A percentile compares a stretch with the other conserved stretches of the same genome.
These are phyloP conservation scores for Ulota crispa DNA, from an alignment of 225 moss, liverwort and hornwort genomes.

Conservation along the genomic window DNA sequence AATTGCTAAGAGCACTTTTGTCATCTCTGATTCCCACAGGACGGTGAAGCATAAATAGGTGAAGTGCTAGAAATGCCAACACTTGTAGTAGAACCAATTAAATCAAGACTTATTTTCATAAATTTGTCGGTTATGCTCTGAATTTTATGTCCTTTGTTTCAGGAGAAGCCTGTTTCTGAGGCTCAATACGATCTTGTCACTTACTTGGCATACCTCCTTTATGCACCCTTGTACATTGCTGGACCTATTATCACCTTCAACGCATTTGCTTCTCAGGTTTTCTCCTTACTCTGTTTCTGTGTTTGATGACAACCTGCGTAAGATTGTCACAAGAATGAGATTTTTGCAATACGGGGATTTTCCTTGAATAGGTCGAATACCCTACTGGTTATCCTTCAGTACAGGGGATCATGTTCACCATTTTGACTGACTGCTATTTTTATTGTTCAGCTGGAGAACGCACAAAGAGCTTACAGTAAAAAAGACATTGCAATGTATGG, in stretches of 20 bases:
- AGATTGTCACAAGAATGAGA: slow-evolving; percentile 14
- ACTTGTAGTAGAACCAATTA: slow-evolving; percentile 3
- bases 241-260: slow-evolving; percentile 94
- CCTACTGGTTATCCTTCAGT: not conserved
- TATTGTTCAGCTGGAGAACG: slow-evolving; percentile 65
- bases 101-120: not conserved
- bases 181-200: slow-evolving; percentile 74
- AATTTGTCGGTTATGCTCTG: not conserved
- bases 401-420: not conserved
- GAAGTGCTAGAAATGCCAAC: not conserved
- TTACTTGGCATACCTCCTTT: slow-evolving; percentile 83
- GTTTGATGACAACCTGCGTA: not conserved
- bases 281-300: slow-evolving; percentile 8
- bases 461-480: slow-evolving; percentile 65
- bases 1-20: not conserved
- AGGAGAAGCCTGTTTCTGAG: slow-evolving; percentile 67
- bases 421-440: slow-evolving; percentile 19
- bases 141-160: slow-evolving; percentile 23
- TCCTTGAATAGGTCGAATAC: not conserved
- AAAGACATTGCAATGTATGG: slow-evolving; percentile 60
- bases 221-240: slow-evolving; percentile 93
- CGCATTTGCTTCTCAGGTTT: slow-evolving; percentile 94
- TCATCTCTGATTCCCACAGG: not conserved
- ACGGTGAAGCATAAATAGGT: not conserved
- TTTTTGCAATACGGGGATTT: not conserved